Conservation (phyloP, 306 rosid species). For the Prunus armeniaca region DNA sequence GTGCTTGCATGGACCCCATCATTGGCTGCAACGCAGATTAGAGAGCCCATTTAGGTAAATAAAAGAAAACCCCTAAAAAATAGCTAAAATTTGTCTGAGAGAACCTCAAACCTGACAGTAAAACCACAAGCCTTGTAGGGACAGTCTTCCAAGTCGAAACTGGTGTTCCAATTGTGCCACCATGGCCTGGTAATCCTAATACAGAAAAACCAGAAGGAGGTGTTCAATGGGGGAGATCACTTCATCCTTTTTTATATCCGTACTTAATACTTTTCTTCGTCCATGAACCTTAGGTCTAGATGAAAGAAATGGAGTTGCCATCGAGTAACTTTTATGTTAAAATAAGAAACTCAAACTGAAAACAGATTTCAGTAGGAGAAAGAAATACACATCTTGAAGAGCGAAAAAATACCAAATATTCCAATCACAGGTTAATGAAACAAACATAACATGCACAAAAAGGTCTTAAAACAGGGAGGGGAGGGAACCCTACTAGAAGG, state of each 20-base stretch:
- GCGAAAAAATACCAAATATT: background rate
- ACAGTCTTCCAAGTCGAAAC: slow-evolving; percentile 86
- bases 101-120: slow-evolving; percentile 78
- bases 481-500: slow-evolving; percentile 67
- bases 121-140: slow-evolving; percentile 98
- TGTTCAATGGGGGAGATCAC: slow-evolving; percentile 9
- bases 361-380: background rate
- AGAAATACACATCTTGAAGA: background rate
- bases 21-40: slow-evolving; percentile 61
- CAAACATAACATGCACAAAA: slow-evolving; percentile 12
- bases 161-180: slow-evolving; percentile 99
- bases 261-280: background rate
- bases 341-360: background rate
- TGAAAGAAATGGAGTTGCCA: background rate
- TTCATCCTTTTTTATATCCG: background rate
- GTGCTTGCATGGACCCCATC: slow-evolving; percentile 90
- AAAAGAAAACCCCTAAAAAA: slow-evolving; percentile 9
- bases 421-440: background rate
- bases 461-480: slow-evolving; percentile 25
- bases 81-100: slow-evolving; percentile 17
- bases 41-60: slow-evolving; percentile 17
- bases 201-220: slow-evolving; percentile 12
- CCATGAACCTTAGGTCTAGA: background rate
- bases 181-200: slow-evolving; percentile 94
- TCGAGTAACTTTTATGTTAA: background rate